Evolutionary conservation across 495 filamentous ascomycete species (phyloP).

Genomic region (Xylaria sp.): DNA sequence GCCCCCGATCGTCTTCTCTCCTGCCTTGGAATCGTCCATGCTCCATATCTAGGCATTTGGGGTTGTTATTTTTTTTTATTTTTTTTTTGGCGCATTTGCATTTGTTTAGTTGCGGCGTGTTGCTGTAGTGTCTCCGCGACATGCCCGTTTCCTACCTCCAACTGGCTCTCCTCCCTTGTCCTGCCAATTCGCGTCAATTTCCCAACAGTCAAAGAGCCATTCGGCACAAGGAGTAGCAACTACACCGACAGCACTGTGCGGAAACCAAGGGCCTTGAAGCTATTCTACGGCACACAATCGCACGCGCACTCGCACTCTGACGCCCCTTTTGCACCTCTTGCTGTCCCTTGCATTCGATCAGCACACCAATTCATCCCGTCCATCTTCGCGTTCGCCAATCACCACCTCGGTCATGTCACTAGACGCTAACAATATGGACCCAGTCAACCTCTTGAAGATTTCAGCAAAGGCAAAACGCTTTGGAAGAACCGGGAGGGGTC

Average conservation of each 20-base stretch:
- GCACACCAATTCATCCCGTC: neutral
- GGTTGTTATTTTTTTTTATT: no score
- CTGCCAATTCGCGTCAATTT: neutral
- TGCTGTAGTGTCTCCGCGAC: neutral
- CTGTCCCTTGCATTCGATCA: neutral
- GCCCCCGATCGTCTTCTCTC: neutral
- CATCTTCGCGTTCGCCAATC: neutral
- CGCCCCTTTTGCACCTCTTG: neutral
- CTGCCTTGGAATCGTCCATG: neutral
- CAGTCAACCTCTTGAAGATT: constrained; percentile 47
- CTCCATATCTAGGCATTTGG: constrained; percentile 1
- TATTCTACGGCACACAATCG: neutral
- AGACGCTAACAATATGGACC: constrained; percentile 42
- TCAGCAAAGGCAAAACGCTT: constrained; percentile 41
- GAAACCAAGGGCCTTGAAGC: neutral
- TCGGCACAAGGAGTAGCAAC: no score
- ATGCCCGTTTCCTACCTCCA: constrained; percentile 5
- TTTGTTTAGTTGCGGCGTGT: neutral
- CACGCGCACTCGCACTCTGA: neutral
- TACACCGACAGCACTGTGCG: neutral
- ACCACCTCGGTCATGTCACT: neutral
- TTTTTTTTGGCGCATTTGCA: no score
- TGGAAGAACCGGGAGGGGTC: constrained; percentile 35
- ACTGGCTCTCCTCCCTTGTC: neutral
- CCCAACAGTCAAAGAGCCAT: neutral